phyloP scores from a whole-genome alignment of 1,139 yeast species.

The Blastobotrys buckinghamii region DNA sequence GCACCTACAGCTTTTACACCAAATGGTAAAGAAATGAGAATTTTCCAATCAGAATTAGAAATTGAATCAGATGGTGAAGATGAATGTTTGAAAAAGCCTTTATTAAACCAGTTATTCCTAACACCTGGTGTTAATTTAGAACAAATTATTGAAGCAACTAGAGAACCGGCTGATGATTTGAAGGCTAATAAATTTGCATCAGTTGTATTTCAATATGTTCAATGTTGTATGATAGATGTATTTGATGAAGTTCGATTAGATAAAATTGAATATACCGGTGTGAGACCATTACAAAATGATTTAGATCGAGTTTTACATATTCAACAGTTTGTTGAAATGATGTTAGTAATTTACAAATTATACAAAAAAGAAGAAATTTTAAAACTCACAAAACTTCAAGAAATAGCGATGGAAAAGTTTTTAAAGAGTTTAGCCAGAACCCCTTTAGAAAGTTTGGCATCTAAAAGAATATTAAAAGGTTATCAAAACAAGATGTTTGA shows the following conservation, averaged over 20 bases:
- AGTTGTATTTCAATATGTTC: slow-evolving; percentile 5
- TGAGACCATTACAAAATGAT: neutral
- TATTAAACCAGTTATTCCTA: neutral
- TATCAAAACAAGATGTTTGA: neutral
- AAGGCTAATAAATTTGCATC: slow-evolving; percentile 1
- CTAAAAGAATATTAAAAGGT: neutral
- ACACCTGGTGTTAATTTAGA: neutral
- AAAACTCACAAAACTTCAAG: slow-evolving; percentile 1
- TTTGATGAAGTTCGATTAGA: slow-evolving; percentile 2
- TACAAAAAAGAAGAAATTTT: neutral
- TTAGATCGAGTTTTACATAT: neutral
- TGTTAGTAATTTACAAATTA: slow-evolving; percentile 1
- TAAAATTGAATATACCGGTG: slow-evolving; percentile 1
- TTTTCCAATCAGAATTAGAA: neutral
- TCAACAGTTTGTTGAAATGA: slow-evolving; percentile 1
- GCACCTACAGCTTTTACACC: neutral
- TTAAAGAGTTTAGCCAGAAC: neutral
- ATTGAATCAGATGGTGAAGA: neutral
- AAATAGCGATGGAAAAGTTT: neutral
- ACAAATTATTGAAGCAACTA: neutral
- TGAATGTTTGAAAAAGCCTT: neutral
- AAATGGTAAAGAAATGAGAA: neutral
- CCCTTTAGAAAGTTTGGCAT: neutral
- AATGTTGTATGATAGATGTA: slow-evolving; percentile 5
- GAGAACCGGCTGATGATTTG: neutral